A percentile compares a stretch with the other conserved stretches of the same genome.
phyloP scores from a whole-genome alignment of 1,284 basidiomycete genomes.

The Mycosarcoma mackinlayi region DNA sequence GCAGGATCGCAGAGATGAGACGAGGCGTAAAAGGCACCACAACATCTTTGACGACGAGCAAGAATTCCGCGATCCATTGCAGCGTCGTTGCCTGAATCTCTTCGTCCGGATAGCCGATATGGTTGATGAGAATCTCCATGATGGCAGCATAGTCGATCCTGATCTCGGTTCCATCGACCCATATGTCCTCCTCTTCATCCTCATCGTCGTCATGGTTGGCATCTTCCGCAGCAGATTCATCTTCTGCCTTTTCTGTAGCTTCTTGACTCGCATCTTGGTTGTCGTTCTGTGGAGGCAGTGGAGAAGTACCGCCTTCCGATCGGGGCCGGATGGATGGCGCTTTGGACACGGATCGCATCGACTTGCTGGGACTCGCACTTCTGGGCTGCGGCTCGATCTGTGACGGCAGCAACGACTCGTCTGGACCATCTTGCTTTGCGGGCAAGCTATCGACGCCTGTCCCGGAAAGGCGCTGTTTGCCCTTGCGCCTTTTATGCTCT shows the following conservation, averaged over 20 bases:
- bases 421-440: background rate
- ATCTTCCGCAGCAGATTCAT: constrained; percentile 21
- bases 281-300: constrained; percentile 10
- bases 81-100: constrained; percentile 72
- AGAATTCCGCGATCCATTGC: constrained; percentile 90
- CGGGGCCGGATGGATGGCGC: constrained; percentile 8
- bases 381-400: constrained; percentile 31
- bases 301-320: constrained; percentile 24
- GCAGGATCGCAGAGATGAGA: constrained; percentile 89
- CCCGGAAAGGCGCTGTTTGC: constrained; percentile 66
- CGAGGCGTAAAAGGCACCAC: constrained; percentile 94
- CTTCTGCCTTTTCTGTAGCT: constrained; percentile 4
- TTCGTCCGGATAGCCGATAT: constrained; percentile 78
- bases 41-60: constrained; percentile 87
- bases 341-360: constrained; percentile 7
- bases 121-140: constrained; percentile 91
- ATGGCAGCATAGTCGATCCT: constrained; percentile 90
- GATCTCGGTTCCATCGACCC: constrained; percentile 93
- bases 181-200: constrained; percentile 72
- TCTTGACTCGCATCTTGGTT: constrained; percentile 7
- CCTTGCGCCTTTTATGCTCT: constrained; percentile 71
- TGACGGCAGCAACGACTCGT: constrained; percentile 70
- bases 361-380: constrained; percentile 37
- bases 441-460: constrained; percentile 2
- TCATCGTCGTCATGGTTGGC: constrained; percentile 65